Evolutionary conservation across 257 asterid species (phyloP), one percentile per base, ranked within the genome.

Genomic region (Pogostemon cablin): DNA sequence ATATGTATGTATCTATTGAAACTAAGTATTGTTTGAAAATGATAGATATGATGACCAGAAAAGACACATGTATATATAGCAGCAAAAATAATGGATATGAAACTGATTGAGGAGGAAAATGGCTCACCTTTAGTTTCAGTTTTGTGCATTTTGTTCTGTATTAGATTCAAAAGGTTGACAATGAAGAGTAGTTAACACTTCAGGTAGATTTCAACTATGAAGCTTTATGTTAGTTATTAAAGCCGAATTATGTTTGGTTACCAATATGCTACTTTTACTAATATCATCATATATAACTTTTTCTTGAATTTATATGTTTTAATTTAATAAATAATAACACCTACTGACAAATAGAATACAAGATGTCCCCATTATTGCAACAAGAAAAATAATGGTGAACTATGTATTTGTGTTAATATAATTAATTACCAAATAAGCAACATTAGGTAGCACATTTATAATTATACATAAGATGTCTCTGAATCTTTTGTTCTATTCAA

Each of bases 161-260:
- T 44, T n/a, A 71, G 48, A 20, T 34, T 46, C 8, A 63, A 64
- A 66, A 55, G 73, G 20, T 67, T 50, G 77, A 65, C 53, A 67
- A 35, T 68, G 20, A 72, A 60, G 55, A 65, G 46, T 37, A 49
- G 75, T 61, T 71, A 72, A 68, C 74, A 38, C 72, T 65, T 80
- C 52, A 46, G 90, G 83, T 78, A 85, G 17, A 2, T 68, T 32
- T 74, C 84, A 80, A 82, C 83, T 72, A 44, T 42, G 68, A 20
- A 39, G 57, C 1, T 20, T 20, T 20, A 38, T 35, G 69, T 63
- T 46, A 34, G 66, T 73, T 58, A 43, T 9, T 2, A 11, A 39
- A 53, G n/a, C n/a, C 37, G 12, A 56, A 11, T 81, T 72, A 20
- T 78, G 78, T 80, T 76, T 75, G 78, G 67, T 80, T 67, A 61